Evolutionary conservation across 2,329 filamentous ascomycete genomes (phyloP).

Genomic region (Chaetomium olivaceum): DNA sequence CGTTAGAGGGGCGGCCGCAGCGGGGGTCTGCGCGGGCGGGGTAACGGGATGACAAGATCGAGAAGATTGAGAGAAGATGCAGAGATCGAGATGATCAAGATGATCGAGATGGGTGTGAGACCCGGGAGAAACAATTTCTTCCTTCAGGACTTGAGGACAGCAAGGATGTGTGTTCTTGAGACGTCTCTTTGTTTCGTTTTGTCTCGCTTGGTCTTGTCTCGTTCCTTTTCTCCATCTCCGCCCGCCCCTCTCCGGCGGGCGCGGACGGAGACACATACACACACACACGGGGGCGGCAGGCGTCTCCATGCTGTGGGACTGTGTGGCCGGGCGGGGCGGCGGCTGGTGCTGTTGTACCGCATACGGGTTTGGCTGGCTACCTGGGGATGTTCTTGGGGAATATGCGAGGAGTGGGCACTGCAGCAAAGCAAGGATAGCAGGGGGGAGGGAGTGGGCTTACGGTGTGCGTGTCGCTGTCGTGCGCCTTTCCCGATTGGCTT

Average conservation of each 20-base stretch:
- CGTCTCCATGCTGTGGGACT: constrained; percentile 2
- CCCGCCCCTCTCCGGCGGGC: not conserved
- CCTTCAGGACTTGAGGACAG: too few relatives aligned
- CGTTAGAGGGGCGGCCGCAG: not conserved
- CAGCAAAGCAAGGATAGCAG: not conserved
- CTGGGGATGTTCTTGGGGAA: not conserved
- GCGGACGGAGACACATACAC: not conserved
- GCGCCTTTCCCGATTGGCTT: not conserved
- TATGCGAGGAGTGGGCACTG: not conserved
- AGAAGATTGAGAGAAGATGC: too few relatives aligned
- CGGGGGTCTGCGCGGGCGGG: too few relatives aligned
- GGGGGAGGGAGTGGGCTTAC: too few relatives aligned
- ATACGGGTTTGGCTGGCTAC: not conserved
- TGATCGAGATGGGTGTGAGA: not conserved
- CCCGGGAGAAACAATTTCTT: not conserved
- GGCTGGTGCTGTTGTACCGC: not conserved
- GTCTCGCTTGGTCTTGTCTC: not conserved
- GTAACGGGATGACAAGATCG: not conserved
- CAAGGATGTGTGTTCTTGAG: not conserved
- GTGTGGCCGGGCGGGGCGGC: not conserved
- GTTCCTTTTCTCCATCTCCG: not conserved
- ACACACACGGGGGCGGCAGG: not conserved
- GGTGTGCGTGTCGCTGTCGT: not conserved
- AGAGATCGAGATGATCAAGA: not conserved
- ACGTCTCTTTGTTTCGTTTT: not conserved